A percentile compares a stretch with the other conserved stretches of the same genome.
phyloP scores from a whole-genome alignment of 805 yeast species.

The Yamadazyma tumulicola region DNA sequence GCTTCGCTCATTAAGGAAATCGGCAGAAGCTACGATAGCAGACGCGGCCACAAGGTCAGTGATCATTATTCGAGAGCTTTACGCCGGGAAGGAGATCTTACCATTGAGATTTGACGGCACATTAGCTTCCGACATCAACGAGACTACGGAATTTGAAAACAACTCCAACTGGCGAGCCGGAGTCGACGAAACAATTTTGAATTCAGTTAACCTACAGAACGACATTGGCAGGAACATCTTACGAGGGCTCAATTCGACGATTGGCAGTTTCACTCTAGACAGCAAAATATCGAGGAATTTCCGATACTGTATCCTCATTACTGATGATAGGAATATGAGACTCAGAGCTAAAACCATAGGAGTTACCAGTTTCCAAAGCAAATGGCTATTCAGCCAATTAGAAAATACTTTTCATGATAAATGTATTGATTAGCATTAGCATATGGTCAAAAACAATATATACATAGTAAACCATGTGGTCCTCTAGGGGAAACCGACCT shows the following conservation, averaged over 20 bases:
- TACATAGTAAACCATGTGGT: constrained; percentile 1
- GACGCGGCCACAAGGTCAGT: constrained; percentile 83
- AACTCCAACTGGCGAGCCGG: constrained; percentile 69
- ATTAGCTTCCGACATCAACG: constrained; percentile 63
- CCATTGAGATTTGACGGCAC: constrained; percentile 71
- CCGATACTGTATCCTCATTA: constrained; percentile 58
- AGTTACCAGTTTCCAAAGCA: constrained; percentile 51
- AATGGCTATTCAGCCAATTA: constrained; percentile 56
- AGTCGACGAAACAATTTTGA: constrained; percentile 66
- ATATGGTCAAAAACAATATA: neutral
- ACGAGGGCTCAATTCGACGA: constrained; percentile 34
- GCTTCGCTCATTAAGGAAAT: constrained; percentile 63
- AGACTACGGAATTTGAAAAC: constrained; percentile 69
- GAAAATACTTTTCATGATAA: constrained; percentile 45
- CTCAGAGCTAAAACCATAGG: constrained; percentile 59
- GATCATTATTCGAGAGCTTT: constrained; percentile 65
- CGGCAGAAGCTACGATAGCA: constrained; percentile 67
- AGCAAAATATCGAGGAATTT: constrained; percentile 42
- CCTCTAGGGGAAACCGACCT: too few relatives aligned
- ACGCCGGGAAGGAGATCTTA: constrained; percentile 49
- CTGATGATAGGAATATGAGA: constrained; percentile 74
- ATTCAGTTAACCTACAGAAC: constrained; percentile 43
- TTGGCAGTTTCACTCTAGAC: constrained; percentile 19
- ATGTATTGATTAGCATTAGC: constrained; percentile 44
- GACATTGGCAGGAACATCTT: constrained; percentile 36